These are phyloP conservation scores for Xanthoconium stramineum DNA, from an alignment of 768 basidiomycete species.

Conservation along the genomic window DNA sequence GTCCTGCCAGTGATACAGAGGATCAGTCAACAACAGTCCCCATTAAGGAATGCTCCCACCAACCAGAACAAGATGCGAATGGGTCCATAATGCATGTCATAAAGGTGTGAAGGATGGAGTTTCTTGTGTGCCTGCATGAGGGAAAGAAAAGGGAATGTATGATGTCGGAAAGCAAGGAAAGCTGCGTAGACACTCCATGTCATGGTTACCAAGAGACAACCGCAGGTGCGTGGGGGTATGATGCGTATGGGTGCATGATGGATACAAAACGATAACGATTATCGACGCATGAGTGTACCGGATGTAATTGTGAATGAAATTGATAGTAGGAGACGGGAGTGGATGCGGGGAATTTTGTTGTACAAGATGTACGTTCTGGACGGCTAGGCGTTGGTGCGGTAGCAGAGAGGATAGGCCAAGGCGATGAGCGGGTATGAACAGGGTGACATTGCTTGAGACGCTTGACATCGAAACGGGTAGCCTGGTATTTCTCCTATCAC, in stretches of 20 bases:
- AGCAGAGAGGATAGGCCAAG: conserved; percentile 1
- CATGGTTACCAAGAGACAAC: conserved; percentile 16
- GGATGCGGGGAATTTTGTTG: conserved; percentile 12
- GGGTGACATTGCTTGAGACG: conserved; percentile 2
- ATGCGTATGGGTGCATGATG: conserved; percentile 28
- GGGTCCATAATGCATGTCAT: conserved; percentile 30
- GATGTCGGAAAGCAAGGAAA: conserved; percentile 10
- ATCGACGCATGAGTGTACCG: conserved; percentile 26
- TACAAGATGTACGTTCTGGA: conserved; percentile 22
- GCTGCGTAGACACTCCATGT: conserved; percentile 14
- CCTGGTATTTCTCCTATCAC: conserved; percentile 31
- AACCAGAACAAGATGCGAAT: conserved; percentile 24
- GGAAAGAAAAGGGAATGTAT: conserved; percentile 15
- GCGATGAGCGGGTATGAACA: neutral
- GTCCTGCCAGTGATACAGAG: conserved; percentile 17
- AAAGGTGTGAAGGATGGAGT: conserved; percentile 12
- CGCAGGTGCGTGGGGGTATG: conserved; percentile 24
- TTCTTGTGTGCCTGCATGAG: conserved; percentile 24
- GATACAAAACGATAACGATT: conserved; percentile 35
- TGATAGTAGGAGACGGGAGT: conserved; percentile 7
- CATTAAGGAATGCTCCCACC: conserved; percentile 12
- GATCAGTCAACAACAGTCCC: conserved; percentile 17
- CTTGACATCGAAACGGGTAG: conserved; percentile 17
- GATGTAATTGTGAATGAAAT: conserved; percentile 22
- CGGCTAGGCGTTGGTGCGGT: conserved; percentile 5